Conservation (phyloP, 2,329 filamentous ascomycete species). For the Lachnellula occidentalis region DNA sequence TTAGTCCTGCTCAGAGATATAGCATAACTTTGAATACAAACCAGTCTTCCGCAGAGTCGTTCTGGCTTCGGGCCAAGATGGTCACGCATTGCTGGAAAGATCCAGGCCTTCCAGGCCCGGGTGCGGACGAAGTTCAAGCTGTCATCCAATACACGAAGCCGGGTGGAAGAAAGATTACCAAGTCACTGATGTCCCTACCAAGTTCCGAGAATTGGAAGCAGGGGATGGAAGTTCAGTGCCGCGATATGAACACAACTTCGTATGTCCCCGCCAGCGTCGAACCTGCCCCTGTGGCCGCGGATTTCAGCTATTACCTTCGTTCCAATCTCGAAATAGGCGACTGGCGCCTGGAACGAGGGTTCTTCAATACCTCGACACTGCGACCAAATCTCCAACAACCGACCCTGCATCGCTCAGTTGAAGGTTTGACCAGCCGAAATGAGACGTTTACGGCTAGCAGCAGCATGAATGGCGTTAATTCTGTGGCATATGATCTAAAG, state of each 20-base stretch:
- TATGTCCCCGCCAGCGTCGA: conserved; percentile 41
- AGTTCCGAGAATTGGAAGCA: conserved; percentile 39
- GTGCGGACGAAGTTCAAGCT: conserved; percentile 42
- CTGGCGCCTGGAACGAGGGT: conserved; percentile 52
- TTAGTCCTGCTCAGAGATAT: conserved; percentile 67
- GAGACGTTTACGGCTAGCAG: conserved; percentile 41
- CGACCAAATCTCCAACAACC: conserved; percentile 43
- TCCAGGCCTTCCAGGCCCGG: conserved; percentile 39
- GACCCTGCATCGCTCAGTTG: conserved; percentile 44
- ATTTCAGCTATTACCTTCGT: conserved; percentile 49
- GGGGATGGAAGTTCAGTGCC: conserved; percentile 30
- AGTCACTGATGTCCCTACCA: conserved; percentile 12
- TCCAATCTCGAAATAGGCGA: conserved; percentile 55
- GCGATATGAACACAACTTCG: conserved; percentile 35
- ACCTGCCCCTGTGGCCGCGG: conserved; percentile 41
- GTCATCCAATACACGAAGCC: conserved; percentile 40
- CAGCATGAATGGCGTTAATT: conserved; percentile 45
- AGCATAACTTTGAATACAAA: conserved; percentile 60
- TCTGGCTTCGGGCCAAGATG: conserved; percentile 61
- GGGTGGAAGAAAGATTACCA: conserved; percentile 1
- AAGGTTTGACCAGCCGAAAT: conserved; percentile 39
- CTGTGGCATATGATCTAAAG: conserved; percentile 38
- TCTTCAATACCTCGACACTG: conserved; percentile 52
- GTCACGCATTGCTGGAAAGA: conserved; percentile 54
- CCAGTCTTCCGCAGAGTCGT: conserved; percentile 46